Base-by-base conservation (phyloP, 2,329 filamentous ascomycete genomes). In the Stachybotrys chartarum region DNA sequence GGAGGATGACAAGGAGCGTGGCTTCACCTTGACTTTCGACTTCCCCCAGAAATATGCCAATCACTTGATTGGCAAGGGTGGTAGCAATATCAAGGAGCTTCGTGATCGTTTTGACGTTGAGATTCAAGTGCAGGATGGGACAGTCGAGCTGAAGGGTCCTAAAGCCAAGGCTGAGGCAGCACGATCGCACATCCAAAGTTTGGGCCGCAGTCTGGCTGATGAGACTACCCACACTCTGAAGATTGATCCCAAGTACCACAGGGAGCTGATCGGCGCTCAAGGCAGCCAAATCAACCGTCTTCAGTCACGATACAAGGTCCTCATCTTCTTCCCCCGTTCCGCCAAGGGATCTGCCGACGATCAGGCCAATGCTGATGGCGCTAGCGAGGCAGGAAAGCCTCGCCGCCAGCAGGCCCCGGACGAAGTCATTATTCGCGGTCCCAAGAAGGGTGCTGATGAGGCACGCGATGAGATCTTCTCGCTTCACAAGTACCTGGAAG, bases 41-140 rank as follows among this genome's bases (percentile, higher is more conserved):
- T 99, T 96, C 76, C 93, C 93, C 7, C 90, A 96, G 69, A 95
- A 96, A 73, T 95, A 85, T 67, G 91, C 92, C 60, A 96, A 96
- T 71, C 88, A 96, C 68, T 81, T 88, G 3, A 86, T 87, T 64
- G 85, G 85, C 54, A 87, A 86, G 70, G 80, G 82, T 52, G 85
- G 84, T 17, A 84, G 82, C 71, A 81, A 85, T 66, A 85, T 87
- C 63, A 78, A 79, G 54, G 84, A 87, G 63, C 74, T 88, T 44
- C 79, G 83, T 50, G 85, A 87, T 59, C 81, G 81, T 59, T 87
- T 86, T 57, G 83, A 87, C 57, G 85, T 87, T 6, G 84, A 87
- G 56, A 87, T 99, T 59, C 91, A 97, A 72, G 87, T 97, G 45
- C 86, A 95, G 62, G 90, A 97, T 64, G 94, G 94, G 61, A 92